Percentiles rank a stretch among this genome's conserved stretches.
Evolutionary conservation across 2,329 filamentous ascomycete genomes (phyloP).

Genomic region (Colletotrichum agaves): DNA sequence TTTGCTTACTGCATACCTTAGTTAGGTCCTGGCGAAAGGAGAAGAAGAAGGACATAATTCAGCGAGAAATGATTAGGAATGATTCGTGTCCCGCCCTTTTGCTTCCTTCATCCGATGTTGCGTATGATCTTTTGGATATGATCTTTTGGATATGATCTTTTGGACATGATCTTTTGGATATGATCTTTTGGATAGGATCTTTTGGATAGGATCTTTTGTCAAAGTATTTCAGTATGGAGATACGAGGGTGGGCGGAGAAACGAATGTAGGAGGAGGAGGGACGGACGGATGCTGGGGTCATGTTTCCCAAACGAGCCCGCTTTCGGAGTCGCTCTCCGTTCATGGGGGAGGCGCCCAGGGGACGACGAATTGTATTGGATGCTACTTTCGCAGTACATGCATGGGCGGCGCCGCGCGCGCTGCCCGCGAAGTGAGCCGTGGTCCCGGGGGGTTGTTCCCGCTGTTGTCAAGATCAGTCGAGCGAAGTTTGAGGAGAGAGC

Average conservation of each 20-base stretch:
- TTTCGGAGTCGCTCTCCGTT: slow-evolving; percentile 30
- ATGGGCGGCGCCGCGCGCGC: background rate
- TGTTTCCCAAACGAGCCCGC: slow-evolving; percentile 23
- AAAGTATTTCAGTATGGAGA: slow-evolving; percentile 19
- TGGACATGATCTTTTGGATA: no score
- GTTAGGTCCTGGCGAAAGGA: no score
- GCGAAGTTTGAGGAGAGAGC: slow-evolving; percentile 15
- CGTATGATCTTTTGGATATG: no score
- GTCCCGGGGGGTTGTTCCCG: slow-evolving; percentile 9
- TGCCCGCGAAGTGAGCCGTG: slow-evolving; percentile 11
- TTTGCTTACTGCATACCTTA: no score
- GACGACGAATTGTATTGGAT: no score
- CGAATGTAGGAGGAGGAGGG: no score
- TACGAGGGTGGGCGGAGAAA: slow-evolving; percentile 20
- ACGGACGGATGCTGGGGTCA: background rate
- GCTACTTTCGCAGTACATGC: no score
- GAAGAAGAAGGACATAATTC: background rate
- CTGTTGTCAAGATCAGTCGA: slow-evolving; percentile 35
- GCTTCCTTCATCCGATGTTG: slow-evolving; percentile 26
- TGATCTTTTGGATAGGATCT: no score
- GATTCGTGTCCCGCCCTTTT: no score
- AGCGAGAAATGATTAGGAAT: background rate
- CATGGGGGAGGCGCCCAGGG: background rate
- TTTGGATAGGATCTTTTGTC: slow-evolving; percentile 31
- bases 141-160: no score